phyloP scores from a whole-genome alignment of 257 asterid species.

The Ophiorrhiza pumila region DNA sequence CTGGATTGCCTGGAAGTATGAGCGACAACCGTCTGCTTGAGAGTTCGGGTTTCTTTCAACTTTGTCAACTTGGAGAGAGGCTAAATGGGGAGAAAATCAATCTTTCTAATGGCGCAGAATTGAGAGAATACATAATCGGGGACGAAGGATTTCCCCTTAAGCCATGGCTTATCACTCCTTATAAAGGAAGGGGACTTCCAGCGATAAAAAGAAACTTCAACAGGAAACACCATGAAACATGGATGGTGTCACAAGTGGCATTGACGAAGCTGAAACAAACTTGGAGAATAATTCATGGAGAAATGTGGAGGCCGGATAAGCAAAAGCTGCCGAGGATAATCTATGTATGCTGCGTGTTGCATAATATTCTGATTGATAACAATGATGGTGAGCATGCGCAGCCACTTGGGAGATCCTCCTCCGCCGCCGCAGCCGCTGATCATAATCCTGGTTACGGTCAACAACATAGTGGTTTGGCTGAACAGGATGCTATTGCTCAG shows the following conservation, averaged over 20 bases:
- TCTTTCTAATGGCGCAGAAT: slow-evolving; percentile 11
- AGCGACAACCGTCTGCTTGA: slow-evolving; percentile 18
- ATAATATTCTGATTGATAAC: slow-evolving; percentile 27
- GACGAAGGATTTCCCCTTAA: slow-evolving; percentile 31
- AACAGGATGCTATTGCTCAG: slow-evolving; percentile 11
- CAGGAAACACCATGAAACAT: slow-evolving; percentile 16
- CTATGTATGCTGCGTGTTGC: slow-evolving; percentile 27
- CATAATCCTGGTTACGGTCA: slow-evolving; percentile 21
- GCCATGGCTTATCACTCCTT: slow-evolving; percentile 38
- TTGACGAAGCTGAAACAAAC: slow-evolving; percentile 27
- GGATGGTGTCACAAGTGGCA: slow-evolving; percentile 23
- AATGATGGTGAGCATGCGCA: slow-evolving; percentile 17
- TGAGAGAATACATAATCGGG: slow-evolving; percentile 26
- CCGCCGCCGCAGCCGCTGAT: neutral
- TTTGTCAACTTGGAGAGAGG: slow-evolving; percentile 17
- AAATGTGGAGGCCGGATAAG: slow-evolving; percentile 29
- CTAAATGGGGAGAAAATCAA: slow-evolving; percentile 15
- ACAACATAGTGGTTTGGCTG: slow-evolving; percentile 2
- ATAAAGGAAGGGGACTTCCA: slow-evolving; percentile 10
- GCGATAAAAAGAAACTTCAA: slow-evolving; percentile 19
- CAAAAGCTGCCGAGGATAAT: slow-evolving; percentile 26
- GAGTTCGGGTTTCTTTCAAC: slow-evolving; percentile 16
- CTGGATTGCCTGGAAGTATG: slow-evolving; percentile 28
- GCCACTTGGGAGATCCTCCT: neutral
- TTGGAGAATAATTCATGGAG: slow-evolving; percentile 26